A percentile compares a stretch with the other conserved stretches of the same genome.
These are phyloP conservation scores for Phaeotremella skinneri DNA, from an alignment of 768 basidiomycete genomes.

Conservation along the genomic window DNA sequence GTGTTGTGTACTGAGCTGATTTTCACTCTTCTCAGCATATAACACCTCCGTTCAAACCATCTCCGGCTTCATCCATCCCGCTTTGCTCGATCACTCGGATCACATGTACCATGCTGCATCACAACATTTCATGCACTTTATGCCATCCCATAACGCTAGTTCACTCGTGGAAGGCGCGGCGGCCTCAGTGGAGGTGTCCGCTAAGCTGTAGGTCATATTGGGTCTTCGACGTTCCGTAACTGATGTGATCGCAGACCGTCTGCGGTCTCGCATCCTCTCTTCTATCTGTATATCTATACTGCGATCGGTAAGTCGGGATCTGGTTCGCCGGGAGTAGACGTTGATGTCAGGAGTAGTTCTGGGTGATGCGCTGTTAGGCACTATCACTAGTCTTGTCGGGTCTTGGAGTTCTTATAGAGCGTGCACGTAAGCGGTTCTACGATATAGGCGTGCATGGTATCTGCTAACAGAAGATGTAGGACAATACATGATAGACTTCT, in stretches of 20 bases:
- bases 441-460: too few relatives aligned
- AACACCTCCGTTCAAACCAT: slow-evolving; percentile 10
- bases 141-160: background rate
- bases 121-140: background rate
- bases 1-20: background rate
- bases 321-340: background rate
- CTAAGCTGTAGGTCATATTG: background rate
- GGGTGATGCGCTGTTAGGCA: slow-evolving; percentile 29
- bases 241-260: slow-evolving; percentile 22
- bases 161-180: background rate
- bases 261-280: slow-evolving; percentile 33
- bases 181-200: background rate
- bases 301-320: slow-evolving; percentile 24
- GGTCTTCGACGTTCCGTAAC: too few relatives aligned
- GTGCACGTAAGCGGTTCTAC: slow-evolving; percentile 38
- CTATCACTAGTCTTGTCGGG: slow-evolving; percentile 23
- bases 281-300: slow-evolving; percentile 41
- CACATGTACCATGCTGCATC: background rate
- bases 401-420: slow-evolving; percentile 41
- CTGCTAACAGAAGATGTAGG: too few relatives aligned
- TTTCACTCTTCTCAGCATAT: slow-evolving; percentile 22
- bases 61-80: slow-evolving; percentile 19
- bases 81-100: slow-evolving; percentile 21
- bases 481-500: slow-evolving; percentile 44
- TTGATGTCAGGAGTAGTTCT: slow-evolving; percentile 18